A percentile compares a stretch with the other conserved stretches of the same genome.
These are phyloP conservation scores for Colletotrichum sp. DNA, from an alignment of 2,329 filamentous ascomycete genomes.

Conservation along the genomic window DNA sequence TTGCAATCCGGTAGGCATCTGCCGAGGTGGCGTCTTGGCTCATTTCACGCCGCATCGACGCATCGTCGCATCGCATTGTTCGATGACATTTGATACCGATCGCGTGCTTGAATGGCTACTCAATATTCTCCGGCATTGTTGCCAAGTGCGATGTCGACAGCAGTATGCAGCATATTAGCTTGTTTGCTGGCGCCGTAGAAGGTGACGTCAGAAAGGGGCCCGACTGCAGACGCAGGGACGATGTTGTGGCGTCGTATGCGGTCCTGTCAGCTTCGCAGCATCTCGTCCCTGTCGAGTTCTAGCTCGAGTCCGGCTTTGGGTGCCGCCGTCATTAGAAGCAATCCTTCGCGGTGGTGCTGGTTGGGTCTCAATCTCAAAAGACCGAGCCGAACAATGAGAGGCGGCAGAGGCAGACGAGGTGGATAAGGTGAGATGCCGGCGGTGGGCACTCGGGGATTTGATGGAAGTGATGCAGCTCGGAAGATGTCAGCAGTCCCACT, in stretches of 20 bases:
- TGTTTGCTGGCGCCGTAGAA: neutral
- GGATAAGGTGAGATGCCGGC: neutral
- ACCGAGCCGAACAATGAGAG: constrained; percentile 4
- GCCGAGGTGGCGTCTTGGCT: neutral
- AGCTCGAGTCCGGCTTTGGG: neutral
- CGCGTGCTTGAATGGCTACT: neutral
- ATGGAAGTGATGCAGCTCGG: neutral
- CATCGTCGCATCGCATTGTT: neutral
- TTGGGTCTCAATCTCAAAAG: neutral
- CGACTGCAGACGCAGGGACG: neutral
- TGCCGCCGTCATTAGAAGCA: neutral
- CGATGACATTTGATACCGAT: neutral
- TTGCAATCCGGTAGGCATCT: neutral
- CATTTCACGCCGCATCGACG: neutral
- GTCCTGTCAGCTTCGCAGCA: neutral
- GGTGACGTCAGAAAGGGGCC: constrained; percentile 3
- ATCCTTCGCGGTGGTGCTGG: neutral
- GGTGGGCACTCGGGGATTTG: neutral
- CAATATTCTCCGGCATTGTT: neutral
- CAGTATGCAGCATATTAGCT: neutral
- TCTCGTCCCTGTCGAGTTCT: neutral
- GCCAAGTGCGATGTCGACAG: neutral
- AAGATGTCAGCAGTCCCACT: neutral
- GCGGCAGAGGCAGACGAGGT: neutral
- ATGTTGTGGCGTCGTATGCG: neutral